Conservation (phyloP, 2,329 filamentous ascomycete genomes). For the Penicillium sp. region DNA sequence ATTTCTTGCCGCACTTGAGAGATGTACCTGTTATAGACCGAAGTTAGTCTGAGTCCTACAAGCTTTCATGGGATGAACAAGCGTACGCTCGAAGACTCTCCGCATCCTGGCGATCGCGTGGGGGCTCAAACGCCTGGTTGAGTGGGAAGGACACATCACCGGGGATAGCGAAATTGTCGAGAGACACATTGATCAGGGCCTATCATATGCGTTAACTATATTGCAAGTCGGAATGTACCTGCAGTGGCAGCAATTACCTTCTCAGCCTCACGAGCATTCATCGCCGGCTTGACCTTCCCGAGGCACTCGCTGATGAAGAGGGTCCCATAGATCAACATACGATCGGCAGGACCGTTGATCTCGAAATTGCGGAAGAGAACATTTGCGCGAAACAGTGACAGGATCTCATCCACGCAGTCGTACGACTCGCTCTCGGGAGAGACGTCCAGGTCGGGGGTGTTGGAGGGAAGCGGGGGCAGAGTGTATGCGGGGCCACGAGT, state of each 20-base stretch:
- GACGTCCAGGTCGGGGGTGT: constrained; percentile 47
- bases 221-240: too few relatives aligned
- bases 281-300: constrained; percentile 72
- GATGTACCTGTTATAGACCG: constrained; percentile 46
- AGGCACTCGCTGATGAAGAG: constrained; percentile 89
- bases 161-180: constrained; percentile 92
- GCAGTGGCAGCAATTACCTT: constrained; percentile 45
- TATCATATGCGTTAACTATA: too few relatives aligned
- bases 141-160: constrained; percentile 89
- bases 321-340: constrained; percentile 93
- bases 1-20: constrained; percentile 91
- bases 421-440: constrained; percentile 89
- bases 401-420: constrained; percentile 90
- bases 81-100: constrained; percentile 79
- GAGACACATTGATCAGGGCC: constrained; percentile 81
- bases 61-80: neutral
- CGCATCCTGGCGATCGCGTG: constrained; percentile 78
- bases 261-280: constrained; percentile 60
- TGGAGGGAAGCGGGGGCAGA: constrained; percentile 59
- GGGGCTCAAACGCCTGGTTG: constrained; percentile 94
- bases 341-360: constrained; percentile 91
- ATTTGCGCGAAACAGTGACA: constrained; percentile 91
- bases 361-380: constrained; percentile 99
- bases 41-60: neutral
- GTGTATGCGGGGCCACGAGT: constrained; percentile 92